phyloP scores from a whole-genome alignment of 1,284 basidiomycete species.

The Butyriboletus appendiculatus region DNA sequence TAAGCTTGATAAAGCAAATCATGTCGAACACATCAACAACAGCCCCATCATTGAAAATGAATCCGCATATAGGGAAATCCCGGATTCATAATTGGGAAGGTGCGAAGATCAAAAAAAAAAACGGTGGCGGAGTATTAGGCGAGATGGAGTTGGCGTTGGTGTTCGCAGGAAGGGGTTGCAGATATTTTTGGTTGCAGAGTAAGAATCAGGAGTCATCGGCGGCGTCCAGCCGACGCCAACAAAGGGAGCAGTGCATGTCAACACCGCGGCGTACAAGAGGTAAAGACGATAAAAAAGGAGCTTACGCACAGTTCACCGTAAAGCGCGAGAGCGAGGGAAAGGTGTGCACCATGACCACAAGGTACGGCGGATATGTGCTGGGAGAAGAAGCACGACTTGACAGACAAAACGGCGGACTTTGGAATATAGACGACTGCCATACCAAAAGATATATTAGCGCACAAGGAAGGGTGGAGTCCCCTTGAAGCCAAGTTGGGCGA shows the following conservation, averaged over 20 bases:
- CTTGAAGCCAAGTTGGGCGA: background rate
- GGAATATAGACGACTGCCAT: slow-evolving; percentile 65
- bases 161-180: slow-evolving; percentile 19
- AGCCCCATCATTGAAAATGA: slow-evolving; percentile 10
- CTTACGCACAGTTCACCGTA: slow-evolving; percentile 61
- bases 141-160: slow-evolving; percentile 18
- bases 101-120: slow-evolving; percentile 12
- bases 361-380: slow-evolving; percentile 43
- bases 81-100: slow-evolving; percentile 23
- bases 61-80: slow-evolving; percentile 17
- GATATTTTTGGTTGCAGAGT: slow-evolving; percentile 22
- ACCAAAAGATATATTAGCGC: slow-evolving; percentile 17
- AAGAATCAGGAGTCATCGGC: slow-evolving; percentile 16
- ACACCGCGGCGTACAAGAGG: slow-evolving; percentile 1
- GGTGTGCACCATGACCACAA: slow-evolving; percentile 57
- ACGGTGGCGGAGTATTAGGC: slow-evolving; percentile 18
- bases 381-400: slow-evolving; percentile 52
- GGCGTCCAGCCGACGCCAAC: slow-evolving; percentile 15
- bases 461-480: background rate
- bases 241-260: slow-evolving; percentile 10
- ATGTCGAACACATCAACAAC: slow-evolving; percentile 8
- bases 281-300: background rate
- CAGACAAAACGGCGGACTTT: slow-evolving; percentile 63
- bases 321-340: slow-evolving; percentile 61
- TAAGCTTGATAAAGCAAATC: slow-evolving; percentile 35